phyloP scores from a whole-genome alignment of 768 basidiomycete genomes.

The Pleurotus tuber-regium region DNA sequence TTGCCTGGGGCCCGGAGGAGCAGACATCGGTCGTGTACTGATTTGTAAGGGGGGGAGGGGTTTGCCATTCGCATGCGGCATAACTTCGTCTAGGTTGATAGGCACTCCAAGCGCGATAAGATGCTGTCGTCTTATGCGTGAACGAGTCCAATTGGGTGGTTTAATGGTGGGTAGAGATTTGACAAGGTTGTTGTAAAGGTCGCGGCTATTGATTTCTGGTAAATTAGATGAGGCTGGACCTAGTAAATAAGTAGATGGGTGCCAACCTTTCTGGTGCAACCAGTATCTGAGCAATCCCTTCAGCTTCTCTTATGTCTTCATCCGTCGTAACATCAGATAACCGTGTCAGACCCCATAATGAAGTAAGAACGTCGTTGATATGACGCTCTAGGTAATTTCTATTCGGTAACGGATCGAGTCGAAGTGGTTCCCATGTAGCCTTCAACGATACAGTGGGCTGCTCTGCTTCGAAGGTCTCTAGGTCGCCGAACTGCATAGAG shows the following conservation, averaged over 20 bases:
- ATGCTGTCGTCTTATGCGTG: constrained; percentile 86
- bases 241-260: constrained; percentile 5
- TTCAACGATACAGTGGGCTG: constrained; percentile 34
- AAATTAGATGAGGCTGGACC: constrained; percentile 12
- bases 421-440: constrained; percentile 57
- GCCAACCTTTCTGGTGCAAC: constrained; percentile 71
- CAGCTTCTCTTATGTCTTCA: constrained; percentile 75
- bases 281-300: constrained; percentile 79
- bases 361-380: constrained; percentile 62
- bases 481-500: constrained; percentile 34
- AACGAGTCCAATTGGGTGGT: constrained; percentile 94
- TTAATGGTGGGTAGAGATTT: constrained; percentile 72
- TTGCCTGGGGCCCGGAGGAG: constrained; percentile 65
- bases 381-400: constrained; percentile 54
- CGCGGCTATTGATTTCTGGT: constrained; percentile 52
- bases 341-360: constrained; percentile 59
- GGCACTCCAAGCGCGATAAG: constrained; percentile 91
- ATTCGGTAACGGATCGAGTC: constrained; percentile 63
- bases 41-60: constrained; percentile 80
- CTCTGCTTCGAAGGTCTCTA: constrained; percentile 34
- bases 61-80: constrained; percentile 63
- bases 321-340: constrained; percentile 55
- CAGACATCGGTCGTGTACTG: constrained; percentile 77
- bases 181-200: constrained; percentile 70
- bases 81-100: constrained; percentile 91